Conservation (phyloP, 306 rosid genomes). For the Adenanthera pavonina region DNA sequence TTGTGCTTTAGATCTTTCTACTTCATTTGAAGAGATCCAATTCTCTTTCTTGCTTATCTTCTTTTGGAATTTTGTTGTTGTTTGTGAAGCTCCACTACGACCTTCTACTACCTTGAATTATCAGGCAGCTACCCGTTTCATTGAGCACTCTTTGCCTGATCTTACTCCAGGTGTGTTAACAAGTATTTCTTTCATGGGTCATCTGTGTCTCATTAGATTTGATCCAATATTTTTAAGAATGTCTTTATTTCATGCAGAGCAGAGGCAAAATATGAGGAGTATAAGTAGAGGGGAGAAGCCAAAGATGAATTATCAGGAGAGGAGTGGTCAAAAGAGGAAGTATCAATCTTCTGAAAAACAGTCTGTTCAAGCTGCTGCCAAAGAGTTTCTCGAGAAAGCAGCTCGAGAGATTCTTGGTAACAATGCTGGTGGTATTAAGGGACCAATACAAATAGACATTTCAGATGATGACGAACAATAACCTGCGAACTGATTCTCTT, state of each 20-base stretch:
- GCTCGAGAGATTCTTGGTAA: slow-evolving; percentile 80
- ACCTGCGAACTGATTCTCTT: slow-evolving; percentile 43
- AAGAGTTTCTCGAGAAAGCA: slow-evolving; percentile 94
- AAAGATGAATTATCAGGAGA: slow-evolving; percentile 50
- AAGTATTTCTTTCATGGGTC: slow-evolving; percentile 21
- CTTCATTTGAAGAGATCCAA: slow-evolving; percentile 13
- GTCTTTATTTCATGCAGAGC: slow-evolving; percentile 56
- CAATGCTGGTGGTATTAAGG: slow-evolving; percentile 60
- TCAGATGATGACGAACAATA: slow-evolving; percentile 45
- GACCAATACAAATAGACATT: slow-evolving; percentile 61
- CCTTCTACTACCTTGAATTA: slow-evolving; percentile 83
- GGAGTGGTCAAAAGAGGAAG: slow-evolving; percentile 78
- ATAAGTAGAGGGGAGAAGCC: slow-evolving; percentile 73
- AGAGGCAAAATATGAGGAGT: slow-evolving; percentile 67
- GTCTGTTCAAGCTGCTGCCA: slow-evolving; percentile 75
- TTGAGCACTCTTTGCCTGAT: slow-evolving; percentile 87
- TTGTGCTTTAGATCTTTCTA: background rate
- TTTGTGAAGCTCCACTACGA: slow-evolving; percentile 77
- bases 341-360: slow-evolving; percentile 66
- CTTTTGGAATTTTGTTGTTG: slow-evolving; percentile 42
- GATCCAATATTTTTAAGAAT: slow-evolving; percentile 31
- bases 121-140: slow-evolving; percentile 92
- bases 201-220: slow-evolving; percentile 20
- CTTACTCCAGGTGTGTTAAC: slow-evolving; percentile 72
- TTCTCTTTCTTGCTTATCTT: slow-evolving; percentile 26